Evolutionary conservation across 2,329 filamentous ascomycete genomes (phyloP).

Genomic region (Phialocephala subalpina): DNA sequence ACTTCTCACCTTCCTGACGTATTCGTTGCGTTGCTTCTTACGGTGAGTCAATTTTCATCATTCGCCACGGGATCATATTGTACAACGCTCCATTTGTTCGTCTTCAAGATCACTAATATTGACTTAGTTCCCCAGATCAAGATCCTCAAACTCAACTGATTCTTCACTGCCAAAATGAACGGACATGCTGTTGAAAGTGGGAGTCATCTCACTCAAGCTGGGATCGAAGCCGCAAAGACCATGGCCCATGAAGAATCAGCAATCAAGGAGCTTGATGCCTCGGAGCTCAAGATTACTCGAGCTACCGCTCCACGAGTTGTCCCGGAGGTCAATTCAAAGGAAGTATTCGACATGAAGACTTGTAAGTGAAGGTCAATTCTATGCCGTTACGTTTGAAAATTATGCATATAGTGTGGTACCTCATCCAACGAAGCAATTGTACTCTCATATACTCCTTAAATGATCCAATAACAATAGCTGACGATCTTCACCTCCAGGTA

Average conservation of each 20-base stretch:
- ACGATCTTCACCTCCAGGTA: not conserved
- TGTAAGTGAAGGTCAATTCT: too few species aligned
- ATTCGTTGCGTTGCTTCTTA: not conserved
- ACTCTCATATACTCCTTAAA: conserved; percentile 55
- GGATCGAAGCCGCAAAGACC: conserved; percentile 26
- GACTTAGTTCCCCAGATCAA: not conserved
- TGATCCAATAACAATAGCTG: not conserved
- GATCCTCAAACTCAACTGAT: not conserved
- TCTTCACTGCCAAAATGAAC: conserved; percentile 29
- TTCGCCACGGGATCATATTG: not conserved
- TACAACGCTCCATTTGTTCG: not conserved
- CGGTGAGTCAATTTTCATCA: conserved; percentile 1
- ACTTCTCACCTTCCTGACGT: not conserved
- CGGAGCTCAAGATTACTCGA: conserved; percentile 62
- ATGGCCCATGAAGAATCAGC: conserved; percentile 16
- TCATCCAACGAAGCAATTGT: conserved; percentile 47
- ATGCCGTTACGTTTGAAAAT: too few species aligned
- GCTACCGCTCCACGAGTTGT: conserved; percentile 58
- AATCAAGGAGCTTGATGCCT: conserved; percentile 59
- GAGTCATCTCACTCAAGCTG: conserved; percentile 31
- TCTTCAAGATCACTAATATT: conserved; percentile 6
- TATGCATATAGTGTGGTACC: too few species aligned
- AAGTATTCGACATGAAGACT: conserved; percentile 31
- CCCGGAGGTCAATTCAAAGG: conserved; percentile 45
- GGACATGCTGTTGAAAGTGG: conserved; percentile 31